Conservation (phyloP, 1,284 basidiomycete genomes). For the Fomitopsis palustris region DNA sequence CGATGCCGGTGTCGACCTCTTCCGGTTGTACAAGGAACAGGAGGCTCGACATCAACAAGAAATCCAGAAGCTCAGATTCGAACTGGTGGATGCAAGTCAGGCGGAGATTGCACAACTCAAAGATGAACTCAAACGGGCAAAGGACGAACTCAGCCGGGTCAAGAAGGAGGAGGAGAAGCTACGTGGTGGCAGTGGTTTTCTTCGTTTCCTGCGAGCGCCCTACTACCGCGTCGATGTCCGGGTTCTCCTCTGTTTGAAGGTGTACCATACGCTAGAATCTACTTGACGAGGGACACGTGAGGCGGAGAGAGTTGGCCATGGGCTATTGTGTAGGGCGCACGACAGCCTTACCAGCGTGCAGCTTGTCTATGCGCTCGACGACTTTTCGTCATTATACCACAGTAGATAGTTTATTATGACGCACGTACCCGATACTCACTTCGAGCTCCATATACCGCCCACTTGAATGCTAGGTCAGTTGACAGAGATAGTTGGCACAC, state of each 20-base stretch:
- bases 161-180: neutral
- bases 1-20: slow-evolving; percentile 1
- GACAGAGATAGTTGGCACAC: no score
- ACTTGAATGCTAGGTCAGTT: no score
- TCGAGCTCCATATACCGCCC: no score
- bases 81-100: neutral
- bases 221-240: neutral
- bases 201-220: neutral
- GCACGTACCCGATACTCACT: no score
- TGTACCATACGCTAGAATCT: neutral
- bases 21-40: slow-evolving; percentile 7
- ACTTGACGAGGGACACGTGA: no score
- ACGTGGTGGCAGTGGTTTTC: neutral
- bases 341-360: no score
- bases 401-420: no score
- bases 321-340: no score
- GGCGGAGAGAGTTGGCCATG: no score
- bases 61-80: neutral
- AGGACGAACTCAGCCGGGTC: neutral
- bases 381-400: no score
- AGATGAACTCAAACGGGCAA: neutral
- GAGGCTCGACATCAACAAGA: slow-evolving; percentile 2
- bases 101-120: neutral
- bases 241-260: neutral
- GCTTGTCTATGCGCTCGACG: no score